A percentile compares a stretch with the other conserved stretches of the same genome.
These are phyloP conservation scores for Apostasia ramifera DNA, from an alignment of 106 monocot genomes.

Conservation along the genomic window DNA sequence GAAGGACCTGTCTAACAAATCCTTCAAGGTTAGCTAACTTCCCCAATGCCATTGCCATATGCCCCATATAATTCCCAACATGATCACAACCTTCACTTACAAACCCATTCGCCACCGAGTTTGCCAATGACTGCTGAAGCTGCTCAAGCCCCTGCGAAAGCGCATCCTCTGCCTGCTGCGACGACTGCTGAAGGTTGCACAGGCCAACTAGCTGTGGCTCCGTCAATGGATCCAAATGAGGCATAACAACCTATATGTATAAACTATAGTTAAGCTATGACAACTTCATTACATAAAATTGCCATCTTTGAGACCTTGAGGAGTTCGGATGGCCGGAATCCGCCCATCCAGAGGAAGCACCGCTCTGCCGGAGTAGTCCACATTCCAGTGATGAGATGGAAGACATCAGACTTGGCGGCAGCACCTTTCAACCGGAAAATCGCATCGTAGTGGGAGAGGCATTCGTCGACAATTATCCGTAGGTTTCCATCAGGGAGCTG, in stretches of 20 bases:
- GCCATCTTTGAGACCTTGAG: slow-evolving; percentile 50
- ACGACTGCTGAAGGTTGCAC: slow-evolving; percentile 80
- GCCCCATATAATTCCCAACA: slow-evolving; percentile 69
- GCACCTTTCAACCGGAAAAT: slow-evolving; percentile 58
- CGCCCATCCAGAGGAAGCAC: slow-evolving; percentile 95
- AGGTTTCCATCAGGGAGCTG: slow-evolving; percentile 63
- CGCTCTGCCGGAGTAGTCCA: slow-evolving; percentile 86
- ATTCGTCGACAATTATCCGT: slow-evolving; percentile 63
- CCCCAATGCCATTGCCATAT: slow-evolving; percentile 78
- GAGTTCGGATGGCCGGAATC: slow-evolving; percentile 85
- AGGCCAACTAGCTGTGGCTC: slow-evolving; percentile 79
- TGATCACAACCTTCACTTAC: slow-evolving; percentile 42
- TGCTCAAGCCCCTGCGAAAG: slow-evolving; percentile 89
- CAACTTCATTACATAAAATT: too few species aligned
- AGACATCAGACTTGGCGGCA: slow-evolving; percentile 65
- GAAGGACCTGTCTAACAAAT: slow-evolving; percentile 75
- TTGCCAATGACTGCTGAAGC: slow-evolving; percentile 73
- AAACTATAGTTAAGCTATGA: background rate
- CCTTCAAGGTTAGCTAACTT: slow-evolving; percentile 74
- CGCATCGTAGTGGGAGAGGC: slow-evolving; percentile 63
- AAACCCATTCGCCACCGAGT: slow-evolving; percentile 48
- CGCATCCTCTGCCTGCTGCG: slow-evolving; percentile 89
- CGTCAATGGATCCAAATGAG: slow-evolving; percentile 84
- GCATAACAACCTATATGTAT: slow-evolving; percentile 44
- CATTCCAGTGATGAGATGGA: slow-evolving; percentile 86